These are phyloP conservation scores for Lactifluus piperatus DNA, from an alignment of 768 basidiomycete species.

Conservation along the genomic window DNA sequence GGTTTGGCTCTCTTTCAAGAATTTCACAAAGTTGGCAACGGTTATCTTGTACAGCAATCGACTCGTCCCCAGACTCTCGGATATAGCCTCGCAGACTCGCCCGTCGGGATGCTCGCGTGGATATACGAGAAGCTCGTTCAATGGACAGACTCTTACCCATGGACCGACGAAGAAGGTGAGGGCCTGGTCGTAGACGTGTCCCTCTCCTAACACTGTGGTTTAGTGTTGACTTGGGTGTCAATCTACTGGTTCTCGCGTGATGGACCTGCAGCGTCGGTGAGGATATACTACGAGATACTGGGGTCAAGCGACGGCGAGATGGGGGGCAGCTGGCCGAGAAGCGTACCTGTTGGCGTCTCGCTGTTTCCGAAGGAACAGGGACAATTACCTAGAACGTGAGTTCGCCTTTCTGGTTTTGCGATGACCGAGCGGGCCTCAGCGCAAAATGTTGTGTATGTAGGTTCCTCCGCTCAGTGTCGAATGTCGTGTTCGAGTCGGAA, in stretches of 20 bases:
- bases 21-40: conserved; percentile 28
- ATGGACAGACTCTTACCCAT: conserved; percentile 39
- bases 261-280: conserved; percentile 47
- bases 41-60: conserved; percentile 33
- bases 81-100: conserved; percentile 47
- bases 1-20: conserved; percentile 26
- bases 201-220: not conserved
- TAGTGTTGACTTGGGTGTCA: conserved; percentile 54
- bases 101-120: conserved; percentile 34
- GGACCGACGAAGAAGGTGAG: conserved; percentile 46
- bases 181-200: not conserved
- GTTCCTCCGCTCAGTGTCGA: conserved; percentile 25
- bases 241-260: conserved; percentile 51
- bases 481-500: conserved; percentile 39
- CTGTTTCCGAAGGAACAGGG: conserved; percentile 43
- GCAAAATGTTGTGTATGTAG: not conserved
- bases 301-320: not conserved
- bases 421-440: not conserved
- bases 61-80: conserved; percentile 31
- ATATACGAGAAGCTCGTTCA: conserved; percentile 26
- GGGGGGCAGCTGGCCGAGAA: not conserved
- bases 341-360: conserved; percentile 41
- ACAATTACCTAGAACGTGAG: conserved; percentile 32
- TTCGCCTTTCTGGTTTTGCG: not conserved
- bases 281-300: conserved; percentile 47